Base-by-base conservation (phyloP, 2,329 filamentous ascomycete genomes). In the Nemania sp. region DNA sequence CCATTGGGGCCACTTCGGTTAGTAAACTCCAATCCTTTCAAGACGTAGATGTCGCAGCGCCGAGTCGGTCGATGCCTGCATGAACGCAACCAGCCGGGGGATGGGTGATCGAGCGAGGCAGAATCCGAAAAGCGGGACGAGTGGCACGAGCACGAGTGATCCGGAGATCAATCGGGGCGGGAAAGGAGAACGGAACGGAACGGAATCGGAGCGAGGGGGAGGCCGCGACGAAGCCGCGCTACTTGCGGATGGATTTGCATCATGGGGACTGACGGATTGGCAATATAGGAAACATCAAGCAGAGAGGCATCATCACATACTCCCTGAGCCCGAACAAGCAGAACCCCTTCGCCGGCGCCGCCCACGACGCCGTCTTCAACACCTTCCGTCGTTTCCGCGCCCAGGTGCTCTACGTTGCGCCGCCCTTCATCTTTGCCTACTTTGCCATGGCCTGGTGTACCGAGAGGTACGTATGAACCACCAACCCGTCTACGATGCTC, bases 321-420 rank as follows among this genome's bases (percentile, higher is more conserved):
- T 84, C 88, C 68, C 75, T 99, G 69, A 89, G 91, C 70, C 80
- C 90, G 69, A 98, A 99, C 85, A 89, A 90, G 76, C 94, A 97
- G 82, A 88, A 90, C 73, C 90, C 92, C 66, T 84, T 96, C 69
- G 92, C 92, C 66, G 91, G 91, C 72, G 82, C 89, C 62, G 78
- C 84, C 67, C 81, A 94, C 78, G 90, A 89, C 69, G 94, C 93
- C 73, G 80, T 98, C 82, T 98, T 98, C 89, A 99, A 99, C 86
- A 89, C 87, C 71, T 96, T 90, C 85, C 89, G 95, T 78, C 88
- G 95, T 73, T 90, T 90, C 80, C 88, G 87, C 76, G 78, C 84
- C 70, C 95, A 98, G 83, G 87, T 96, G 69, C 87, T 98, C 70
- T 99, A 93, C 85, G 88, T 93, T 78, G 84, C 88, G 25, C 90